Evolutionary conservation across 2,329 filamentous ascomycete genomes (phyloP), one percentile per base, ranked within the genome.

Genomic region (Eutypa lata): DNA sequence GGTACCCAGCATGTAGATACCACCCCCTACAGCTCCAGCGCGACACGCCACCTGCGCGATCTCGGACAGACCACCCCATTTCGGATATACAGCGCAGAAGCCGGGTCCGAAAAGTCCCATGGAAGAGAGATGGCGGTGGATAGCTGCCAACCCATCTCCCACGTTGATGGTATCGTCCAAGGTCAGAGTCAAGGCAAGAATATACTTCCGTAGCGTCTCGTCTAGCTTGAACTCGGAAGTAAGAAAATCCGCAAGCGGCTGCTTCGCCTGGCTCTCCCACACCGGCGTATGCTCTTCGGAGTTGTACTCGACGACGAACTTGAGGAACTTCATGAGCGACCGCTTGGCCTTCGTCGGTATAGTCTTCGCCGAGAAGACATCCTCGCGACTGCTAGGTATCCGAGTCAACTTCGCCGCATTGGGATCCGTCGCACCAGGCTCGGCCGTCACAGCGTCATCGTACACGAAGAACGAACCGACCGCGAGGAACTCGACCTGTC

Each of bases 391-490:
- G 57, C 89, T 92, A 1, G 94, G 93, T 48, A 97, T 89, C 53
- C 88, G 88, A 49, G 80, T 76, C 35, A 96, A 74, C 40, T 61
- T 64, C 37, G 65, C 47, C 16, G 63, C 59, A 14, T 61, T 57
- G 19, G 31, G 31, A 35, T 7, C 61, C 62, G 10, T 54, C 57
- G 24, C 60, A 33, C 24, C n/a, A n/a, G n/a, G n/a, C n/a, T n/a
- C n/a, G n/a, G n/a, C n/a, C n/a, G n/a, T n/a, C n/a, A 65, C 65
- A 35, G 65, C 62, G 1, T 71, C 65, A 53, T 80, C 76, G 65
- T 86, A 87, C 51, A 97, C 84, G 81, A 89, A 97, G 83, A 93
- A 97, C 52, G 89, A 93, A 24, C 93, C 93, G 24, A 97, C 90
- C 26, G 93, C 91, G 56, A 94, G 83, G 62, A 97, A 97, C 67